Base-by-base conservation (phyloP, 1,139 yeast species). In the Suhomyces kunorum region DNA sequence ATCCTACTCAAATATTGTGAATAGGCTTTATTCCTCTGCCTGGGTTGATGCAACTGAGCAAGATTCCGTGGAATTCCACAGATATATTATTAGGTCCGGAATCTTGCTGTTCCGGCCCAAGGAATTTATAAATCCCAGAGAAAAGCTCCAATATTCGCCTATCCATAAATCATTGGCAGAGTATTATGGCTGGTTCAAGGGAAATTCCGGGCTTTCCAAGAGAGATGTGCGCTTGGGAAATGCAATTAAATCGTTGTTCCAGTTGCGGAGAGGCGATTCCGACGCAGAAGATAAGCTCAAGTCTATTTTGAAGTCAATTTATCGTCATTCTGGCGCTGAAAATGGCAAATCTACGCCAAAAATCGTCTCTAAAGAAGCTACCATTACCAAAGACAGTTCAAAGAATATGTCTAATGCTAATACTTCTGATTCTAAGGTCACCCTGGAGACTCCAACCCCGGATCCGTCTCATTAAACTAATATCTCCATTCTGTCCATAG, bases 41-140 rank as follows among this genome's bases (percentile, higher is more conserved):
- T 68, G 74, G 74, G 25, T 54, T 1, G 51, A 51, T 14, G 46
- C 51, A 8, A 48, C 43, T 17, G 46, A 49, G 8, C 45, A 44
- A 2, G 46, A 49, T 8, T 46, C 47, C 14, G 34, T 55, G 19
- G 28, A 35, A 6, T 46, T 56, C 32, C 71, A 68, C 45, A 59
- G 54, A 36, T 46, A 50, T 14, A 54, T 68, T 11, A 44, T 67
- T 18, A 56, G 58, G 37, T 51, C 68, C 2, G 67, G 69, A 6
- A 59, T 67, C n/a, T 46, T 58, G 34, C 52, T 63, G 40, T 66
- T 58, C 45, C 57, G 50, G 34, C 71, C 73, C 0, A 45, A 47
- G 22, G 38, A 37, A 4, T 48, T 63, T 23, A 39, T 54, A 13
- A 60, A 57, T 38, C 56, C 54, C 8, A 39, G 53, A 3, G 59